Evolutionary conservation across 352 stramenopile species (phyloP).

Genomic region (Phytophthora chlamydospora): DNA sequence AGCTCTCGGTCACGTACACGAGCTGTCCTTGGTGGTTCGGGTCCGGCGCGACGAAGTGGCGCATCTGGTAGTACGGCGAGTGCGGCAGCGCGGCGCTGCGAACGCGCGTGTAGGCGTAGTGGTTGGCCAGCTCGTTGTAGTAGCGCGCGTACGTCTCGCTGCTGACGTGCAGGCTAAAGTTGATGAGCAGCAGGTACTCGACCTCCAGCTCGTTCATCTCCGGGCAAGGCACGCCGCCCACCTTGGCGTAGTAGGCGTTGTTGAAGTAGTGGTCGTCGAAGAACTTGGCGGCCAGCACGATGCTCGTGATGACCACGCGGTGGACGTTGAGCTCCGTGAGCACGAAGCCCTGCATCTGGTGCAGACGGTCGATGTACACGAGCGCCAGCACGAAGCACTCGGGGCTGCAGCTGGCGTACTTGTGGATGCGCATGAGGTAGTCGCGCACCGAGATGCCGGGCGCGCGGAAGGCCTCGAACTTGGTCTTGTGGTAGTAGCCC

Average conservation of each 20-base stretch:
- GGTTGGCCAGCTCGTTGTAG: conserved; percentile 89
- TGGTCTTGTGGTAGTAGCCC: conserved; percentile 70
- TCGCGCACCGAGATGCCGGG: conserved; percentile 84
- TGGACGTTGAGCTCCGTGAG: conserved; percentile 98
- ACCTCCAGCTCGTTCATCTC: conserved; percentile 99
- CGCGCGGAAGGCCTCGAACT: conserved; percentile 87
- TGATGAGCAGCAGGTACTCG: conserved; percentile 98
- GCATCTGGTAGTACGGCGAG: conserved; percentile 57
- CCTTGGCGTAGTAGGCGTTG: conserved; percentile 99
- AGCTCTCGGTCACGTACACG: conserved; percentile 79
- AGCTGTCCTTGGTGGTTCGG: conserved; percentile 68
- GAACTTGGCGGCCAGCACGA: conserved; percentile 99
- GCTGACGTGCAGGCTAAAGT: conserved; percentile 97
- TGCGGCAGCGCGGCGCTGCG: conserved; percentile 41
- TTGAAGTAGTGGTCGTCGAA: conserved; percentile 99
- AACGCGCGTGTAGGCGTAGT: conserved; percentile 79
- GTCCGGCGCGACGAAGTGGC: conserved; percentile 73
- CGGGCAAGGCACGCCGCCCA: conserved; percentile 90
- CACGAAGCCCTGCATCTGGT: conserved; percentile 96
- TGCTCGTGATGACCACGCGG: conserved; percentile 96
- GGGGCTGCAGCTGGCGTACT: conserved; percentile 98
- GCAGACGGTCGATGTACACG: conserved; percentile 99
- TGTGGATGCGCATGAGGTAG: conserved; percentile 94
- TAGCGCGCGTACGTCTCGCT: conserved; percentile 91
- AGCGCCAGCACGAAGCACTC: conserved; percentile 99